Percentiles rank a stretch among this genome's conserved stretches.
Evolutionary conservation across 345 rosid genomes (phyloP).

Genomic region (Rhodomyrtus tomentosa): DNA sequence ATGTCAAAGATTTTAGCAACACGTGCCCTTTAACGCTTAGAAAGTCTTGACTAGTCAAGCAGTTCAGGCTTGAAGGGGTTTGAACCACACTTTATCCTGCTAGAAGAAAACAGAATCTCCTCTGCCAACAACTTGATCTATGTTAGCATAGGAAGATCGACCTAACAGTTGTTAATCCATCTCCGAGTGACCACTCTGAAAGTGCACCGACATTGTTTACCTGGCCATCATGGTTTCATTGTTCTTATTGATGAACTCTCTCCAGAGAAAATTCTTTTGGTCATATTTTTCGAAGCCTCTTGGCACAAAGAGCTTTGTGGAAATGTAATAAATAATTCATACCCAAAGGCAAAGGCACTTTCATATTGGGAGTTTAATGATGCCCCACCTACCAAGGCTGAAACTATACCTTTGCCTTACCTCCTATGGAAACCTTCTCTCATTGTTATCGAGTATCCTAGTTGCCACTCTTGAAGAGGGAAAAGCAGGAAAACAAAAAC

Average conservation of each 20-base stretch:
- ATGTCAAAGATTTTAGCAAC: not conserved
- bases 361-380: not conserved
- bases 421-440: not conserved
- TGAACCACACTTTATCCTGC: not conserved
- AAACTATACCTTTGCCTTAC: not conserved
- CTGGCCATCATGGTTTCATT: not conserved
- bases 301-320: not conserved
- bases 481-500: not conserved
- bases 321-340: not conserved
- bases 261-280: not conserved
- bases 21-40: not conserved
- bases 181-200: not conserved
- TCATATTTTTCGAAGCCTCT: not conserved
- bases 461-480: not conserved
- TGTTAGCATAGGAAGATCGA: not conserved
- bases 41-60: not conserved
- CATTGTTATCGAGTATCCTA: not conserved
- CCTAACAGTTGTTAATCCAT: not conserved
- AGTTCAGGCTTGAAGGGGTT: not conserved
- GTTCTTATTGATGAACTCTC: not conserved
- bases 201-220: not conserved
- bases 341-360: not conserved
- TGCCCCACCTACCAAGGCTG: not conserved
- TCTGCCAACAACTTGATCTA: not conserved
- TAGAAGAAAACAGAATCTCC: not conserved